Conservation (phyloP, 2,329 filamentous ascomycete genomes). For the Coniochaeta sp. region DNA sequence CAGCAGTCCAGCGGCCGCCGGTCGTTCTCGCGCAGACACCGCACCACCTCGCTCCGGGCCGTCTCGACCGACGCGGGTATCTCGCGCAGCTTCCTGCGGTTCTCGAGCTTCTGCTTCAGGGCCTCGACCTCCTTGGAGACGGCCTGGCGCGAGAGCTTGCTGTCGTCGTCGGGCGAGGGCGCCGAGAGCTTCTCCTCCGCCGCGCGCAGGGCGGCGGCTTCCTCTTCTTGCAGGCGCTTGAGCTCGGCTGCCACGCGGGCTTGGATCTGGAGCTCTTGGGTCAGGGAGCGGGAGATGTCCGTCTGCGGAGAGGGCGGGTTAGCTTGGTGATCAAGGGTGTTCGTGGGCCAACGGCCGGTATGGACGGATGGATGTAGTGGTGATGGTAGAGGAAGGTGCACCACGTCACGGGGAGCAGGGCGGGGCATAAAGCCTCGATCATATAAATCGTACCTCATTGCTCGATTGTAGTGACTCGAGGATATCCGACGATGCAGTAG, state of each 20-base stretch:
- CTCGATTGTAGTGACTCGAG: constrained; percentile 77
- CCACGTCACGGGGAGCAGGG: background rate
- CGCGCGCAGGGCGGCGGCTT: constrained; percentile 60
- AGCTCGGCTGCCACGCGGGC: constrained; percentile 81
- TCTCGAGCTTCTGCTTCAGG: constrained; percentile 52
- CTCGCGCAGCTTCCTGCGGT: constrained; percentile 57
- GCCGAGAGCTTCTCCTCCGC: constrained; percentile 57
- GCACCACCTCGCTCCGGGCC: constrained; percentile 69
- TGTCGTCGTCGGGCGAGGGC: constrained; percentile 22
- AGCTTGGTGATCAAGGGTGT: background rate
- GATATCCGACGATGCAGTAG: constrained; percentile 68
- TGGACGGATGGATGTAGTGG: background rate
- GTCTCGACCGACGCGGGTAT: constrained; percentile 65
- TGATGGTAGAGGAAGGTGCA: too few relatives aligned
- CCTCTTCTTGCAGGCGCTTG: constrained; percentile 65
- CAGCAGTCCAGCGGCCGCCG: constrained; percentile 86
- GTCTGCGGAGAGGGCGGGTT: constrained; percentile 46
- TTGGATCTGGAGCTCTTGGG: constrained; percentile 82
- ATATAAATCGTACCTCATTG: constrained; percentile 58
- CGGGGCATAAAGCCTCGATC: background rate
- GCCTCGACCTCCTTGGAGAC: constrained; percentile 54
- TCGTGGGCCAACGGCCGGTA: background rate
- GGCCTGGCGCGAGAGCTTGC: constrained; percentile 29
- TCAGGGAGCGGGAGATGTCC: constrained; percentile 77
- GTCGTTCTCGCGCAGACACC: constrained; percentile 78